These are phyloP conservation scores for Danielia reshetovae DNA, from an alignment of 805 yeast genomes.

Conservation along the genomic window DNA sequence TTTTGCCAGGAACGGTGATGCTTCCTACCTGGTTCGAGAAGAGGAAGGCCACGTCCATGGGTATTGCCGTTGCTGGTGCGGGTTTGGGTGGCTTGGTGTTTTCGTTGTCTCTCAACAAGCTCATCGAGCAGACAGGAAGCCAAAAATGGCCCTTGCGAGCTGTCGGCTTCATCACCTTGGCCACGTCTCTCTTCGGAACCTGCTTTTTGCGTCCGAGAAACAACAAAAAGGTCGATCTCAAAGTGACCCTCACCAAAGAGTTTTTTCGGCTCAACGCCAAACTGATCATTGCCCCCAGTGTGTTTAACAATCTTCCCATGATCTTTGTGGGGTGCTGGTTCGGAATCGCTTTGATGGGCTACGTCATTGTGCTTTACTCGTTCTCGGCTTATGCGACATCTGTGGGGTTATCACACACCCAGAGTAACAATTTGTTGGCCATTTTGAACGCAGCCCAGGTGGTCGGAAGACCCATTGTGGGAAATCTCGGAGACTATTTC, in stretches of 20 bases:
- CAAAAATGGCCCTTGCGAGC: slow-evolving; percentile 43
- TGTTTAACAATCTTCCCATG: slow-evolving; percentile 23
- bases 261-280: slow-evolving; percentile 20
- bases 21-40: slow-evolving; percentile 71
- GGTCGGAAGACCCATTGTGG: slow-evolving; percentile 49
- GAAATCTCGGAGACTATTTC: slow-evolving; percentile 40
- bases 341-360: slow-evolving; percentile 34
- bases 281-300: slow-evolving; percentile 32
- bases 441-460: slow-evolving; percentile 40
- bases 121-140: slow-evolving; percentile 39
- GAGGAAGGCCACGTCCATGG: slow-evolving; percentile 54
- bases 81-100: slow-evolving; percentile 50
- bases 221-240: slow-evolving; percentile 22
- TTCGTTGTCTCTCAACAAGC: slow-evolving; percentile 38
- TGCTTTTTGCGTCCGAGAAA: slow-evolving; percentile 45
- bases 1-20: slow-evolving; percentile 56
- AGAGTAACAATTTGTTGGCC: slow-evolving; percentile 32
- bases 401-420: slow-evolving; percentile 40
- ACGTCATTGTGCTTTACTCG: slow-evolving; percentile 33
- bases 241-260: slow-evolving; percentile 19
- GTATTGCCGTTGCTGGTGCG: slow-evolving; percentile 46
- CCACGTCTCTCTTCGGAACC: slow-evolving; percentile 33
- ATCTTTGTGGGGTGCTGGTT: slow-evolving; percentile 30
- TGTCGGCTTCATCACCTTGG: slow-evolving; percentile 31
- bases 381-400: slow-evolving; percentile 36